These are phyloP conservation scores for Cercospora sp. DNA, from an alignment of 2,329 filamentous ascomycete genomes.

Conservation along the genomic window DNA sequence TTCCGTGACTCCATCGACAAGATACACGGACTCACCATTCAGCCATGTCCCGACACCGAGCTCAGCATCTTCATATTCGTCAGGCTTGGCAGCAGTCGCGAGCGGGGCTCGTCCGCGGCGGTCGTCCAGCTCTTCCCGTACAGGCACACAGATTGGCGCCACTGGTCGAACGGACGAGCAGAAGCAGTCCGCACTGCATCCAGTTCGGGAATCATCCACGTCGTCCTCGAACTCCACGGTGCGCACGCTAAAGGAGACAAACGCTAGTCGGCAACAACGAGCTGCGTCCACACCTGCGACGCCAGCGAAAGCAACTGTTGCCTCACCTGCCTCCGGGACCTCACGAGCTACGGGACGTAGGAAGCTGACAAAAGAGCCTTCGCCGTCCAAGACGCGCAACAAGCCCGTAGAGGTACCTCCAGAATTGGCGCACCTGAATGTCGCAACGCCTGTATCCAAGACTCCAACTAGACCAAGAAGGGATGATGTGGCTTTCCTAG, in stretches of 20 bases:
- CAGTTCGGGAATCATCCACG: conserved; percentile 67
- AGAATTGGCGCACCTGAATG: conserved; percentile 53
- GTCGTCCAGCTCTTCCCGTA: conserved; percentile 52
- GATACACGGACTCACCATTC: conserved; percentile 74
- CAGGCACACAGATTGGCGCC: conserved; percentile 62
- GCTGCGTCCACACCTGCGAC: background rate
- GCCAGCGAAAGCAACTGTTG: background rate
- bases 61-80: conserved; percentile 74
- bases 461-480: conserved; percentile 43
- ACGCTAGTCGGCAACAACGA: background rate
- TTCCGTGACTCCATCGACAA: conserved; percentile 71
- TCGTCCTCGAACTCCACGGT: conserved; percentile 63
- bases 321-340: background rate
- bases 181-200: conserved; percentile 58
- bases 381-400: conserved; percentile 6
- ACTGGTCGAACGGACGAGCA: conserved; percentile 53
- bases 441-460: conserved; percentile 59
- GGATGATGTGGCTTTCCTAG: conserved; percentile 48
- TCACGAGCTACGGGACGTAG: conserved; percentile 14
- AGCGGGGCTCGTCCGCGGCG: conserved; percentile 53
- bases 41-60: conserved; percentile 77
- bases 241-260: conserved; percentile 17
- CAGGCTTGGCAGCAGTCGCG: conserved; percentile 48
- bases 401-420: conserved; percentile 33
- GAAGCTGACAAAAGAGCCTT: conserved; percentile 18